Evolutionary conservation across 2,329 filamentous ascomycete species (phyloP).

Genomic region (Colletotrichum sp.): DNA sequence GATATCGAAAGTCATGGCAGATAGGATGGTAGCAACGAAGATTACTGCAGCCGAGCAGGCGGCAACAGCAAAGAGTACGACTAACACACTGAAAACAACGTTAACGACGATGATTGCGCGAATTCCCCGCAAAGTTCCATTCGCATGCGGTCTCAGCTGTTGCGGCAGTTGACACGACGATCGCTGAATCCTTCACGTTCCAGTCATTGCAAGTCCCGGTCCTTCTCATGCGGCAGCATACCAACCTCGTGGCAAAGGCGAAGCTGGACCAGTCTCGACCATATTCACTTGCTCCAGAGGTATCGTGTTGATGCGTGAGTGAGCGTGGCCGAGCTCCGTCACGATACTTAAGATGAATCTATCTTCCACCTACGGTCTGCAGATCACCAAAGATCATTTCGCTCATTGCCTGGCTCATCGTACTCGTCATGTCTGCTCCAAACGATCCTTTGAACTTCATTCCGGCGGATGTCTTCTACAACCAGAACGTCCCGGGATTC

Average conservation of each 20-base stretch:
- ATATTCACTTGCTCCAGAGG: background rate
- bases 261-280: background rate
- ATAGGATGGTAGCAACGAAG: fast-evolving
- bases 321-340: too few species aligned
- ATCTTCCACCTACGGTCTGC: fast-evolving
- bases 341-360: background rate
- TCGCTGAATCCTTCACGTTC: background rate
- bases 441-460: background rate
- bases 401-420: background rate
- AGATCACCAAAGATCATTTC: background rate
- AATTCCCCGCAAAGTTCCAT: background rate
- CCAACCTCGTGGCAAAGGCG: background rate
- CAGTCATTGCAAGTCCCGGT: background rate
- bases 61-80: fast-evolving
- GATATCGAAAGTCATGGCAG: background rate
- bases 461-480: background rate
- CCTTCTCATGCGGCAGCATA: background rate
- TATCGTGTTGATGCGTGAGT: background rate
- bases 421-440: background rate
- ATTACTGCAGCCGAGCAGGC: fast-evolving
- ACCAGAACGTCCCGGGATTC: background rate
- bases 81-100: background rate
- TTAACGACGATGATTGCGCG: background rate
- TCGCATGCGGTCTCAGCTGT: background rate
- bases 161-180: background rate